Evolutionary conservation across 164 flowering plant species (phyloP).

Genomic region (Brasenia schreberi): DNA sequence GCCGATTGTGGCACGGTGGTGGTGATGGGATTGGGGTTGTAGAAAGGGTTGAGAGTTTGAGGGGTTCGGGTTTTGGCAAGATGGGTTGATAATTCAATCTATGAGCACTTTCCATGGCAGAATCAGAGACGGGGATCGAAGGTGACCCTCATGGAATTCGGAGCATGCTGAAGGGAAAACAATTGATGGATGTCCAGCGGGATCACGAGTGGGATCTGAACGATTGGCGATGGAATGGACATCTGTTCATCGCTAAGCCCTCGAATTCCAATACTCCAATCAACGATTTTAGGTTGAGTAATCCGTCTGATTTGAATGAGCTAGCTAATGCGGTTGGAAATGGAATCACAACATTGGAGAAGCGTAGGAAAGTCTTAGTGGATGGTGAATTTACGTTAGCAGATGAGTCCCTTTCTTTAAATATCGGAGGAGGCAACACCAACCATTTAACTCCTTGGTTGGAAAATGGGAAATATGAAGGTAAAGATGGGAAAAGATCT

Average conservation of each 20-base stretch:
- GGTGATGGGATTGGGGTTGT: too few relatives aligned
- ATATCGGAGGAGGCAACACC: conserved; percentile 22
- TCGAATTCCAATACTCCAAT: conserved; percentile 17
- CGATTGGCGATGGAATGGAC: conserved; percentile 54
- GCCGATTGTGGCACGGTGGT: too few relatives aligned
- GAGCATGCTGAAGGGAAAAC: conserved; percentile 7
- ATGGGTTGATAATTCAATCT: too few relatives aligned
- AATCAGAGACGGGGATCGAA: too few relatives aligned
- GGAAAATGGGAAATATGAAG: conserved; percentile 21
- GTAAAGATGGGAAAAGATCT: conserved; percentile 25
- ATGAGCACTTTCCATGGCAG: too few relatives aligned
- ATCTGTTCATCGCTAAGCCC: conserved; percentile 30
- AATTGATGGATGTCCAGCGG: conserved; percentile 19
- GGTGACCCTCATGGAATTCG: too few relatives aligned
- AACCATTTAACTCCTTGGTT: conserved; percentile 10
- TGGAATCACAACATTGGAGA: conserved; percentile 17
- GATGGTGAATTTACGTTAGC: conserved; percentile 19
- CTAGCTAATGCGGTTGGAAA: conserved; percentile 18
- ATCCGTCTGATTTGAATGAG: background rate
- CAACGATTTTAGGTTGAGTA: conserved; percentile 11
- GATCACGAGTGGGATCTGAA: conserved; percentile 36
- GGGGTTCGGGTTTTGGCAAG: too few relatives aligned
- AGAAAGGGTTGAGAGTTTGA: too few relatives aligned
- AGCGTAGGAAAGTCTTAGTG: conserved; percentile 24
- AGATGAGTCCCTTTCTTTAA: conserved; percentile 24